Conservation (phyloP, 805 yeast species). For the Yarrowia sp. region DNA sequence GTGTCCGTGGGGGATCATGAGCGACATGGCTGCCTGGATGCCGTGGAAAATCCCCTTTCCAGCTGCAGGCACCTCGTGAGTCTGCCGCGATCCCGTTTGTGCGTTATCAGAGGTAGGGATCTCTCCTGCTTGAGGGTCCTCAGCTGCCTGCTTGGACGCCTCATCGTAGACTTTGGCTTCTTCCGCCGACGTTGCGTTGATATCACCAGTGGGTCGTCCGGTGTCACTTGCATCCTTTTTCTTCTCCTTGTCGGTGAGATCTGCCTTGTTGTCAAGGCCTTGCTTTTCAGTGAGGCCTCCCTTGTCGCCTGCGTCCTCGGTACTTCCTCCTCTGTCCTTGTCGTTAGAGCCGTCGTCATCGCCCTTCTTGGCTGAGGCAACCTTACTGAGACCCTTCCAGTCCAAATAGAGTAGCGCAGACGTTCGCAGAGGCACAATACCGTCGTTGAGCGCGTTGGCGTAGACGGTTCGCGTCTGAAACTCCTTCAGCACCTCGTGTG, state of each 20-base stretch:
- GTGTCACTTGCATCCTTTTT: background rate
- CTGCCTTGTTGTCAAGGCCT: too few species aligned
- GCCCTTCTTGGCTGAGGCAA: slow-evolving; percentile 41
- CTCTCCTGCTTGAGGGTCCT: slow-evolving; percentile 25
- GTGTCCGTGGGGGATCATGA: slow-evolving; percentile 8
- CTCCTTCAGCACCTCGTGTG: slow-evolving; percentile 57
- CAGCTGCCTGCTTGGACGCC: background rate
- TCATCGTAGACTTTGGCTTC: slow-evolving; percentile 8
- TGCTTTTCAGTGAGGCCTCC: background rate
- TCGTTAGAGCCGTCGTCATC: slow-evolving; percentile 16
- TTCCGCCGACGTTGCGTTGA: background rate
- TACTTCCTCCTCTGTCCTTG: slow-evolving; percentile 30
- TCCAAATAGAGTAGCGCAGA: slow-evolving; percentile 82
- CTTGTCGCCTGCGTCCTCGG: slow-evolving; percentile 28
- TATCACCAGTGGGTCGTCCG: background rate
- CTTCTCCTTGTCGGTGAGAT: background rate
- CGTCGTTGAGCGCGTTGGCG: slow-evolving; percentile 90
- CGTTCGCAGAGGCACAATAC: slow-evolving; percentile 91
- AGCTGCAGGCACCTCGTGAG: background rate
- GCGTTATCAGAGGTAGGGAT: slow-evolving; percentile 42
- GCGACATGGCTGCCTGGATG: slow-evolving; percentile 24
- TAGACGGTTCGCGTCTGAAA: slow-evolving; percentile 76
- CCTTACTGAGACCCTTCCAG: slow-evolving; percentile 68
- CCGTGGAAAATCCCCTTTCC: slow-evolving; percentile 21
- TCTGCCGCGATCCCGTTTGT: background rate